Percentiles rank a stretch among this genome's conserved stretches.
Evolutionary conservation across 805 yeast genomes (phyloP).

Genomic region (Hemisphaericaspora nanyangensis): DNA sequence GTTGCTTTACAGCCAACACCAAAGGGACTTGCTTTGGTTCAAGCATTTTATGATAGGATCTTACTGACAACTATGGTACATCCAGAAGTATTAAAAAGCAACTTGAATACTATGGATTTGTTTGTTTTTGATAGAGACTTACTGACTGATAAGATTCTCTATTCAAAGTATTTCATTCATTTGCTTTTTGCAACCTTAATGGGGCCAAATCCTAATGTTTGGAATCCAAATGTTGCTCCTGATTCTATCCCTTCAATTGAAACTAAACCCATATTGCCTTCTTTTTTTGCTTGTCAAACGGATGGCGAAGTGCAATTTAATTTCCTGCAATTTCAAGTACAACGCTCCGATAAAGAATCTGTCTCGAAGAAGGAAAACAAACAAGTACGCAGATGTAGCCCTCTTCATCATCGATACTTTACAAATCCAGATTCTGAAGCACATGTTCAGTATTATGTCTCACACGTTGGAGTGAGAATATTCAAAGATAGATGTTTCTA

Average conservation of each 20-base stretch:
- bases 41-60: constrained; percentile 51
- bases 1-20: constrained; percentile 78
- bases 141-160: constrained; percentile 52
- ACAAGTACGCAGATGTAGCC: too few relatives aligned
- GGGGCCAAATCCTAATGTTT: constrained; percentile 67
- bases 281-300: too few relatives aligned
- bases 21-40: constrained; percentile 75
- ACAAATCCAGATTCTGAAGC: constrained; percentile 88
- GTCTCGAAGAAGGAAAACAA: too few relatives aligned
- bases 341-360: too few relatives aligned
- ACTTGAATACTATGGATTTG: constrained; percentile 68
- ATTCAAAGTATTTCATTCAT: constrained; percentile 61
- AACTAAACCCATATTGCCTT: not conserved
- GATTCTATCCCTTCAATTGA: constrained; percentile 18
- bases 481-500: constrained; percentile 41
- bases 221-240: constrained; percentile 55
- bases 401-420: constrained; percentile 72
- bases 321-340: constrained; percentile 2
- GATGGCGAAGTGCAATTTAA: too few relatives aligned
- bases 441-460: constrained; percentile 72
- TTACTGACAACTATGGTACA: constrained; percentile 43
- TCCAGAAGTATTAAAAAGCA: constrained; percentile 50
- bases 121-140: constrained; percentile 64
- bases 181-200: constrained; percentile 59
- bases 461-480: constrained; percentile 61